Conservation (phyloP, 1,284 basidiomycete species). For the Ustilago hordei region DNA sequence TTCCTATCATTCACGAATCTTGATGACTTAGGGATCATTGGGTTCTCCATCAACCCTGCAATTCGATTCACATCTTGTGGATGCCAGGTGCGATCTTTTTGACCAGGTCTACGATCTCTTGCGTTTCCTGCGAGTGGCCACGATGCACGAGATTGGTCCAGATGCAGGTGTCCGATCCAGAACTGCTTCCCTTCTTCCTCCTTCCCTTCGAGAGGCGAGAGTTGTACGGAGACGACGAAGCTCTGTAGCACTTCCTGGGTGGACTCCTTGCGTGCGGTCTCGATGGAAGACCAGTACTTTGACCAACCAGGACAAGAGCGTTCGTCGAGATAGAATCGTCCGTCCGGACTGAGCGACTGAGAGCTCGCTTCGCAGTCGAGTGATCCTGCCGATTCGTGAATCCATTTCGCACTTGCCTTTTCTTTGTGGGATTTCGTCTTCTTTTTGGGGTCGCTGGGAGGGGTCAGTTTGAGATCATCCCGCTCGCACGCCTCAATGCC, state of each 20-base stretch:
- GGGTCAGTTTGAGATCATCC: slow-evolving; percentile 36
- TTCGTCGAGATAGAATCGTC: slow-evolving; percentile 37
- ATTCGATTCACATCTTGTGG: slow-evolving; percentile 49
- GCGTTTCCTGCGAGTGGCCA: slow-evolving; percentile 59
- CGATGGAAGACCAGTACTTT: slow-evolving; percentile 30
- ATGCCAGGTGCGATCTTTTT: slow-evolving; percentile 47
- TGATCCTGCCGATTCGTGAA: neutral
- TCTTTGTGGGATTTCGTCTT: slow-evolving; percentile 11
- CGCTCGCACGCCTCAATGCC: slow-evolving; percentile 52
- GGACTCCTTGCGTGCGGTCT: slow-evolving; percentile 11
- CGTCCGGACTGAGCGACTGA: slow-evolving; percentile 32
- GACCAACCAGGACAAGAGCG: slow-evolving; percentile 46
- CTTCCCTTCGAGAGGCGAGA: slow-evolving; percentile 6
- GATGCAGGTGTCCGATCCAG: slow-evolving; percentile 57
- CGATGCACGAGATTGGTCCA: slow-evolving; percentile 36
- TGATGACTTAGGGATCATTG: slow-evolving; percentile 45
- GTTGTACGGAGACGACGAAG: slow-evolving; percentile 39
- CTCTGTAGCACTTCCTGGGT: slow-evolving; percentile 33
- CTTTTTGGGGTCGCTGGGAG: neutral
- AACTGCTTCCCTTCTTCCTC: slow-evolving; percentile 28
- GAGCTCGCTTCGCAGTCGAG: slow-evolving; percentile 32
- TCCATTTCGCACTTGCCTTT: neutral
- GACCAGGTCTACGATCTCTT: slow-evolving; percentile 26
- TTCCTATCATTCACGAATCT: slow-evolving; percentile 34
- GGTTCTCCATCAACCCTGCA: slow-evolving; percentile 58